Percentiles rank a stretch among this genome's conserved stretches.
Conservation (phyloP, 306 rosid species). For the Cotoneaster glaucophyllus region DNA sequence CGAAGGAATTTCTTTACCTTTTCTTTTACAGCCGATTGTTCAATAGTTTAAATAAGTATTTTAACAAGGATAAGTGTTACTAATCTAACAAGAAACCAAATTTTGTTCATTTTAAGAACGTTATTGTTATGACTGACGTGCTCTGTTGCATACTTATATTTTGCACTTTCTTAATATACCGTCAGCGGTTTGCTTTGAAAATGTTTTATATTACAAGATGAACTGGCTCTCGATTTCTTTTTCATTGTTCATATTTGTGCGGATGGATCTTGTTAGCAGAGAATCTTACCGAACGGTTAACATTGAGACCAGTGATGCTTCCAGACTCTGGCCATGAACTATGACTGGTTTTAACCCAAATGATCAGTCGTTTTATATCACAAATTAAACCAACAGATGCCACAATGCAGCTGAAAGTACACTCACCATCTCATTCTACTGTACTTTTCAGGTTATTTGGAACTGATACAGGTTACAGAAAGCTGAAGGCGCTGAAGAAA, state of each 20-base stretch:
- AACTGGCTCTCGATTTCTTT: not conserved
- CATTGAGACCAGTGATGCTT: not conserved
- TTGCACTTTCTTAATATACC: not conserved
- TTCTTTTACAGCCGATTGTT: not conserved
- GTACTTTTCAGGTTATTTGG: slow-evolving; percentile 62
- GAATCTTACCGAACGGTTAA: not conserved
- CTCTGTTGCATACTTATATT: not conserved
- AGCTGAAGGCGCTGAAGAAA: slow-evolving; percentile 65
- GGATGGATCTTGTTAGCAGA: not conserved
- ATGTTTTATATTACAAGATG: not conserved
- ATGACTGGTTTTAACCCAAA: not conserved
- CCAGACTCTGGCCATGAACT: not conserved
- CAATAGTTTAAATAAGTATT: not conserved
- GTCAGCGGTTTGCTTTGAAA: not conserved
- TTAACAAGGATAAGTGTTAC: not conserved
- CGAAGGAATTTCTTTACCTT: not conserved
- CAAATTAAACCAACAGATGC: not conserved
- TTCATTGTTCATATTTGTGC: not conserved
- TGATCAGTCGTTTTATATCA: not conserved
- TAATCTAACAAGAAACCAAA: not conserved
- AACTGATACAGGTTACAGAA: slow-evolving; percentile 78
- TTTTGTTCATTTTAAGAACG: not conserved
- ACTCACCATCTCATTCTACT: not conserved
- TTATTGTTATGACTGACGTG: not conserved
- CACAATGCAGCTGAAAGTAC: not conserved